Conservation (phyloP, 2,329 filamentous ascomycete genomes). For the Pseudogymnoascus sp. region DNA sequence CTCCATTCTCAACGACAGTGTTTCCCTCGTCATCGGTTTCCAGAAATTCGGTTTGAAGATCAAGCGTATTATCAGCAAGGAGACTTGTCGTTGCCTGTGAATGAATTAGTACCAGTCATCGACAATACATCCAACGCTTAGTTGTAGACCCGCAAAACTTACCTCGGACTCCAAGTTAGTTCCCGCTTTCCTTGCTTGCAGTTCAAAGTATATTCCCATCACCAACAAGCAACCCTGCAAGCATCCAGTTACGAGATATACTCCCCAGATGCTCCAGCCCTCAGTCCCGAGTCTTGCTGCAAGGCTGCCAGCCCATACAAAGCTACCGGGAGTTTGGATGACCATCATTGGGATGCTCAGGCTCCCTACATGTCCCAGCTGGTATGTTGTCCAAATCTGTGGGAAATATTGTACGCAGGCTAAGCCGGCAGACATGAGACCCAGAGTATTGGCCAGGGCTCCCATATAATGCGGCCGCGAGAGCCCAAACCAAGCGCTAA, state of each 20-base stretch:
- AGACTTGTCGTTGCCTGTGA: background rate
- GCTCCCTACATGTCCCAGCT: conserved; percentile 77
- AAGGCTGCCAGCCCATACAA: conserved; percentile 81
- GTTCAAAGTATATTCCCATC: conserved; percentile 74
- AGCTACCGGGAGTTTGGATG: conserved; percentile 89
- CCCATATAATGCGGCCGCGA: conserved; percentile 57
- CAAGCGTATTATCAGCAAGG: background rate
- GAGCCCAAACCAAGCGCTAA: conserved; percentile 61
- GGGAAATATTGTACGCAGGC: conserved; percentile 88
- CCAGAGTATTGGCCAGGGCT: conserved; percentile 77
- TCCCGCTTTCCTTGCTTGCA: conserved; percentile 26
- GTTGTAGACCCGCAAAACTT: background rate
- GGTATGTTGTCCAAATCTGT: conserved; percentile 88
- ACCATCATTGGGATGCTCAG: conserved; percentile 97
- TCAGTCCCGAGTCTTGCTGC: conserved; percentile 68
- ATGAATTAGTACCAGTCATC: background rate
- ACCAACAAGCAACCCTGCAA: conserved; percentile 74
- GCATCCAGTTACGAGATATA: conserved; percentile 77
- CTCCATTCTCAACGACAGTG: conserved; percentile 20
- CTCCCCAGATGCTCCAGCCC: conserved; percentile 94
- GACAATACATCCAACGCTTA: background rate
- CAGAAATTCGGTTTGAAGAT: conserved; percentile 10
- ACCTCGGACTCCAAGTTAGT: background rate
- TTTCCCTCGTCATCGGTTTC: conserved; percentile 25
- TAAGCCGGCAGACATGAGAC: conserved; percentile 68